Conservation (phyloP, 1,139 yeast genomes). For the Sugiyamaella neomexicana region DNA sequence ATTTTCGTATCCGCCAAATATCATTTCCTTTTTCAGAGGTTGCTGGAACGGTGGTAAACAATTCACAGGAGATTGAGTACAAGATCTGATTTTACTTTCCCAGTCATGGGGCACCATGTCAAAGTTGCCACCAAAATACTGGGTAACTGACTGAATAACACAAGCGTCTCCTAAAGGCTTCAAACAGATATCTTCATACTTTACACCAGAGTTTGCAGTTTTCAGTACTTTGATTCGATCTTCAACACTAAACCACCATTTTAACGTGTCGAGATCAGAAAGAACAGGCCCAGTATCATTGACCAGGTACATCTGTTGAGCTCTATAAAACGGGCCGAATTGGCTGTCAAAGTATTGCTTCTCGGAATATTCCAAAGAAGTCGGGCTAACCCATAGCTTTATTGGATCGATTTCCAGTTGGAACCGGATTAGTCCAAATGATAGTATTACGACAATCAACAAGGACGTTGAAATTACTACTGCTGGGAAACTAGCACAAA, state of each 20-base stretch:
- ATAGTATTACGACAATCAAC: constrained; percentile 47
- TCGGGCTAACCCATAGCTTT: constrained; percentile 84
- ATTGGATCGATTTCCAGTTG: constrained; percentile 77
- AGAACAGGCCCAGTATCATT: constrained; percentile 65
- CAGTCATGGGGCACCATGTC: constrained; percentile 56
- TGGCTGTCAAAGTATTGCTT: constrained; percentile 69
- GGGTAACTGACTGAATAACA: constrained; percentile 87
- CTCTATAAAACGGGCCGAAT: constrained; percentile 90
- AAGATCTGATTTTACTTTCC: constrained; percentile 53
- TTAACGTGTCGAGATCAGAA: constrained; percentile 57
- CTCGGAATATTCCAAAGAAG: constrained; percentile 69
- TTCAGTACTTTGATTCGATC: constrained; percentile 46
- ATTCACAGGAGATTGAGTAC: constrained; percentile 80
- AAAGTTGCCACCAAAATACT: constrained; percentile 74
- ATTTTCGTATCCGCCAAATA: constrained; percentile 60
- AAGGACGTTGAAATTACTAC: constrained; percentile 52
- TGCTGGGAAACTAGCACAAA: constrained; percentile 50
- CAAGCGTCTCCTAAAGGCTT: constrained; percentile 75
- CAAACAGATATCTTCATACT: constrained; percentile 67
- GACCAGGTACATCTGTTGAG: constrained; percentile 79
- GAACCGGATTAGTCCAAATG: constrained; percentile 55
- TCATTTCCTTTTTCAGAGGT: constrained; percentile 69
- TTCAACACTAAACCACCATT: constrained; percentile 91
- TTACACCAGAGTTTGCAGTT: constrained; percentile 33
- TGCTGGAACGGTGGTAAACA: constrained; percentile 91